Evolutionary conservation across 352 stramenopile species (phyloP).

Genomic region (Pythium oligandrum): DNA sequence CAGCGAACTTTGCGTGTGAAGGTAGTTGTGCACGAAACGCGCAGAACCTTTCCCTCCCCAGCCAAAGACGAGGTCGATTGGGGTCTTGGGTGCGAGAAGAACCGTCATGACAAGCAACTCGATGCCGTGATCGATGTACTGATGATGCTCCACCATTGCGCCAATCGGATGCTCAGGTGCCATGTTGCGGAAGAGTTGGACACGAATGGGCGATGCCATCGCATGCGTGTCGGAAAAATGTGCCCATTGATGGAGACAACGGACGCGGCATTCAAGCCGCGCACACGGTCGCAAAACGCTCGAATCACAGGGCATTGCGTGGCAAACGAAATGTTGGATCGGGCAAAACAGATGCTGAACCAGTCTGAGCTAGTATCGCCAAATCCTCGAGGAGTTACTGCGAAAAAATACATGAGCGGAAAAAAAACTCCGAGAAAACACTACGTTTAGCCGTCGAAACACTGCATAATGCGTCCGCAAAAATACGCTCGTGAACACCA

Average conservation of each 20-base stretch:
- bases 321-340: too few relatives aligned
- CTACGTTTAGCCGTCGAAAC: too few relatives aligned
- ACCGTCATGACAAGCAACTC: constrained; percentile 25
- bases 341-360: too few relatives aligned
- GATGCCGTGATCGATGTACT: constrained; percentile 29
- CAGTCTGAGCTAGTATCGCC: too few relatives aligned
- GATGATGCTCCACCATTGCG: constrained; percentile 34
- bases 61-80: constrained; percentile 30
- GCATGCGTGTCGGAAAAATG: constrained; percentile 16
- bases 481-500: too few relatives aligned
- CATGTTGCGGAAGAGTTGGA: constrained; percentile 34
- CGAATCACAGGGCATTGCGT: too few relatives aligned
- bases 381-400: too few relatives aligned
- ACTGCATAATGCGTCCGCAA: too few relatives aligned
- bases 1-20: constrained; percentile 8
- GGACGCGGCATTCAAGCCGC: constrained; percentile 4
- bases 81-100: constrained; percentile 21
- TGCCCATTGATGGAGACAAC: constrained; percentile 9
- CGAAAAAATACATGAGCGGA: too few relatives aligned
- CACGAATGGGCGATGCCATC: constrained; percentile 29
- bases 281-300: too few relatives aligned
- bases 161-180: constrained; percentile 27
- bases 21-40: constrained; percentile 17
- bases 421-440: too few relatives aligned
- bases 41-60: constrained; percentile 25